Evolutionary conservation across 257 asterid species (phyloP), one percentile per base, ranked within the genome.

Genomic region (Dorcoceras hygrometricum): DNA sequence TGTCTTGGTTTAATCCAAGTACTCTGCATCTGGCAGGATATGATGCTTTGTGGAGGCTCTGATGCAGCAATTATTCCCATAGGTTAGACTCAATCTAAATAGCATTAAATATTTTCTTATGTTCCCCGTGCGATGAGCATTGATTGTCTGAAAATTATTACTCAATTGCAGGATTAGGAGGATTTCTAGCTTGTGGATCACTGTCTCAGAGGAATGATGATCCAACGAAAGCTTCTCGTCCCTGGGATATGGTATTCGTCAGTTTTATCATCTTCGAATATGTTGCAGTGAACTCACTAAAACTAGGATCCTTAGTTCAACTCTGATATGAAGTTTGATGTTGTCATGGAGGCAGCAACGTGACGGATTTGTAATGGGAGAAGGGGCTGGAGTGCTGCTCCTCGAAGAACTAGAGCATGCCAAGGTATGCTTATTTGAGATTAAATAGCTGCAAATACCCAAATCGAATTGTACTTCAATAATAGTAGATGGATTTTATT

Each of bases 1-100:
- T 32, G 39, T 11, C 12, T 32, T 32, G 39, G 39, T 32, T 32
- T 32, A 32, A 32, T 32, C 39, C 39, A 32, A 32, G 39, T 8
- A 32, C 9, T 6, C 39, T 32, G 39, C 39, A 32, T 12, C 26
- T 39, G 60, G 75, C 77, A 82, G 84, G 80, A 82, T 72, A 54
- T 82, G 58, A 82, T 82, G 84, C 84, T 82, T 7, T 82, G 81
- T 69, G 84, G 82, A 7, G 87, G 84, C 62, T 82, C 87, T 2
- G 82, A 82, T 68, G 71, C 87, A 39, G 76, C 81, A 66, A 66
- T 76, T 27, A 69, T 82, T 51, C 84, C 84, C 23, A 63, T 79
- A 68, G 87, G 87, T 78, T 59, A 5, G 57, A 4, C 22, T 29
- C 22, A 43, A 22, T 63, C 7, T 23, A 23, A 10, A 23, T n/a